Evolutionary conservation across 2,329 filamentous ascomycete species (phyloP), one percentile per base, ranked within the genome.

Genomic region (Nannizziopsis arthrosporioides): DNA sequence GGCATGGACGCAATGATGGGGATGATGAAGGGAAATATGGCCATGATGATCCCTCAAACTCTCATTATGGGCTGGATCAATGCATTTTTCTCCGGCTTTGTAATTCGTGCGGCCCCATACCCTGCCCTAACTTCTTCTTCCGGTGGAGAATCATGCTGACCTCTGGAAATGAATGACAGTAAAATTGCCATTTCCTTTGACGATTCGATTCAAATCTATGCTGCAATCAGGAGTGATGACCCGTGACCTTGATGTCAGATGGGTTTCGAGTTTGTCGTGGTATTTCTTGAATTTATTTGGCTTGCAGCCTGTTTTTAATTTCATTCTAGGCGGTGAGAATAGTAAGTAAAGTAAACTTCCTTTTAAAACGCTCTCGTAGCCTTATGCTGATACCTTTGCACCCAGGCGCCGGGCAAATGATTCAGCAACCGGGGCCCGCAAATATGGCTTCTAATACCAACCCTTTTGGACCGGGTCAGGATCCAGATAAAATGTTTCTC

Each of bases 1-100:
- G 87, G 86, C 50, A 98, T 98, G 92, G 93, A 98, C 63, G 90
- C 89, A 57, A 98, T 98, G 92, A 98, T 98, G 92, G 90, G 92
- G 57, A 94, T 94, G 87, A 94, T 98, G 86, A 98, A 98, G 78
- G 89, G 89, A 50, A 94, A 98, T 64, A 94, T 98, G 85, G 90
- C 92, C 55, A 98, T 96, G 92, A 96, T 98, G 73, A 87, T 98
- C 50, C 92, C 92, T 42, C 94, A 98, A 68, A 96, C 89, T 5
- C 70, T 98, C 63, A 98, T 98, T 57, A 98, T 98, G 92, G 92
- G 90, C 56, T 98, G 92, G 92, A 96, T 98, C 65, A 98, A 98
- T 70, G 89, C 92, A 0, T 98, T 96, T 64, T 98, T 98, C 61
- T 93, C 87, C 45, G 92, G 92, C 30, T 98, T 95, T 63, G 92